phyloP scores from a whole-genome alignment of 1,284 basidiomycete genomes.

The Rhodotorula glutinis region DNA sequence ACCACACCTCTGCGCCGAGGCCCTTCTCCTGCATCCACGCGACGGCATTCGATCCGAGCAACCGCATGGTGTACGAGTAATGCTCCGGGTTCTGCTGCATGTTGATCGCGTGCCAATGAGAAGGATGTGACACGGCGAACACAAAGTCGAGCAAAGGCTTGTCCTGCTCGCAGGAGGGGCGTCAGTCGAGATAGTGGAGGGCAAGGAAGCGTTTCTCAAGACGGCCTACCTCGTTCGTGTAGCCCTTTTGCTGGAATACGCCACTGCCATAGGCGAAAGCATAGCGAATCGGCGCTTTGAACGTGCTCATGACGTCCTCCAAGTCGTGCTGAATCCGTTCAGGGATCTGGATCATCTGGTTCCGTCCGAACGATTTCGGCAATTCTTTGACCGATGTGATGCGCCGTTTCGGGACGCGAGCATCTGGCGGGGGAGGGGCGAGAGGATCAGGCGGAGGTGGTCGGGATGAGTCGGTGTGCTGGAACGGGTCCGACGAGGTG shows the following conservation, averaged over 20 bases:
- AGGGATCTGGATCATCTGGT: constrained; percentile 37
- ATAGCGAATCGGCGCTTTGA: constrained; percentile 82
- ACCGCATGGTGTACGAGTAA: constrained; percentile 80
- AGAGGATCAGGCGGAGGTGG: constrained; percentile 7
- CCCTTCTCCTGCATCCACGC: constrained; percentile 64
- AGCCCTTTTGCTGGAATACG: constrained; percentile 82
- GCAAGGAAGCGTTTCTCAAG: background rate
- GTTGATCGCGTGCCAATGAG: constrained; percentile 92
- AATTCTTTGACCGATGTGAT: constrained; percentile 36
- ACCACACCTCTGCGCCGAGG: constrained; percentile 87
- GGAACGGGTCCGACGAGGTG: background rate
- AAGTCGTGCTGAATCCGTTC: constrained; percentile 69
- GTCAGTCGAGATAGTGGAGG: background rate
- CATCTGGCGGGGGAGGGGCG: constrained; percentile 19
- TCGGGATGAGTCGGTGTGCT: background rate
- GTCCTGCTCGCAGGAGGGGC: constrained; percentile 22
- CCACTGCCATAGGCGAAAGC: constrained; percentile 94
- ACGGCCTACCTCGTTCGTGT: constrained; percentile 48
- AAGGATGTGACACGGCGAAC: constrained; percentile 85
- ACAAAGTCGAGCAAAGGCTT: constrained; percentile 90
- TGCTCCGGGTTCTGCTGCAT: constrained; percentile 83
- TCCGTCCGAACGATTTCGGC: constrained; percentile 32
- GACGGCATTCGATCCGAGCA: constrained; percentile 73
- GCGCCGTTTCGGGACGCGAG: constrained; percentile 4
- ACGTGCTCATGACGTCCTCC: constrained; percentile 68